Base-by-base conservation (phyloP, 2,329 filamentous ascomycete genomes). In the Penicillium sp. region DNA sequence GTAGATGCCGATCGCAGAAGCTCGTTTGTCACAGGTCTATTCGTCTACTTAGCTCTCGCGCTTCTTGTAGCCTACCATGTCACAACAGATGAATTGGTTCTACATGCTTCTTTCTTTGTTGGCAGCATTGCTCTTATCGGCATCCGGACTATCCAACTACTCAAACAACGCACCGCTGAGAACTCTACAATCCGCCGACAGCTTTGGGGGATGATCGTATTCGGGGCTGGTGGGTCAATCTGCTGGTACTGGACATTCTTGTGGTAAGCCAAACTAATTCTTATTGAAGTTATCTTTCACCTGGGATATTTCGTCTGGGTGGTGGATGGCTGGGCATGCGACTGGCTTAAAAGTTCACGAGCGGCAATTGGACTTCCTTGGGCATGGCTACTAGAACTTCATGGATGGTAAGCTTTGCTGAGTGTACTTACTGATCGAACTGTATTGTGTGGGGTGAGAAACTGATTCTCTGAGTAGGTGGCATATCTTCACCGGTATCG, bases 301-400 rank as follows among this genome's bases (percentile, higher is more conserved):
- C 4, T 59, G 5, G 64, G 62, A 14, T 67, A 52, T 52, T 58
- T 27, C 5, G 26, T 64, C 14, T 71, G 68, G 68, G 14, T 70
- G 16, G 53, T 70, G 44, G 70, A 72, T 57, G 48, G 56, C 2
- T 68, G 63, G 48, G 48, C 54, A 7, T 71, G 69, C 44, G 56
- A 35, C 4, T 59, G 45, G 24, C 35, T 72, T 4, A 63, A 50
- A 10, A 45, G 57, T 3, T 26, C 56, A n/a, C 52, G 69, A 44
- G 53, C 35, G 10, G 24, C 27, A n/a, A 48, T 71, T 5, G 67
- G 68, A 22, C 53, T 69, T 9, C 66, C 67, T 4, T 64, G 60
- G 56, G 68, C 61, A 1, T 71, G 66, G 48, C 11, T 63, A 22
- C 57, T 71, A 16, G 69, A 72, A 46, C 61, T 72, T 37, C 69